Base-by-base conservation (phyloP, 257 asterid species). In the Verbascum thapsus region DNA sequence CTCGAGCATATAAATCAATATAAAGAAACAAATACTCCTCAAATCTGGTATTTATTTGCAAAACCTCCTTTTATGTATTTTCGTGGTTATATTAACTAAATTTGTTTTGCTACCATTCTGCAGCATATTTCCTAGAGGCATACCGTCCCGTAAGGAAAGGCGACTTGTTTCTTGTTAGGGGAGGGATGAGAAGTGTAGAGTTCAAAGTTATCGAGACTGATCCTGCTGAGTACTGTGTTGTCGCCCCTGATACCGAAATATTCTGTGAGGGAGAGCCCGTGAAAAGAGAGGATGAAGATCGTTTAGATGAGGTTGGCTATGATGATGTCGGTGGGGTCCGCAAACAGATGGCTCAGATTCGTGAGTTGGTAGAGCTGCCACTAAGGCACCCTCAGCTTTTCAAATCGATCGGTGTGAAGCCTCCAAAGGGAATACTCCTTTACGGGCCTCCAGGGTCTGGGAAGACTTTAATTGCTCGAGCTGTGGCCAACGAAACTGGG, bases 261-360 rank as follows among this genome's bases (percentile, higher is more conserved):
- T 76, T 72, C 72, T 76, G 82, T 54, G 78, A 76, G 67, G 87
- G 87, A 20, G 87, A 81, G 67, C 88, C 88, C 4, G 38, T 78
- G 39, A 78, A 70, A 64, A 73, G 85, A 65, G 88, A 82, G 63
- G 85, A 82, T 41, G 88, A 78, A 67, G 81, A 82, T 52, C 74
- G 85, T 35, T 51, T 78, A 70, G 85, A 81, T 32, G 88, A 81
- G 58, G 69, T 81, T 34, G 88, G 88, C 57, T 81, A 81, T 45
- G 88, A 81, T 65, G 87, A 81, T 63, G 87, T 81, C 6, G 87
- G 87, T 58, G 87, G 87, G 11, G 87, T 81, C 12, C 85, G 88
- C 10, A 81, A 76, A 62, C 88, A 81, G 62, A 78, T 81, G 88
- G 88, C 88, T 18, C 85, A 81, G 65, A 81, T 81, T 41, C 88